phyloP scores from a whole-genome alignment of 768 basidiomycete species.

The Lyophyllum semitale region DNA sequence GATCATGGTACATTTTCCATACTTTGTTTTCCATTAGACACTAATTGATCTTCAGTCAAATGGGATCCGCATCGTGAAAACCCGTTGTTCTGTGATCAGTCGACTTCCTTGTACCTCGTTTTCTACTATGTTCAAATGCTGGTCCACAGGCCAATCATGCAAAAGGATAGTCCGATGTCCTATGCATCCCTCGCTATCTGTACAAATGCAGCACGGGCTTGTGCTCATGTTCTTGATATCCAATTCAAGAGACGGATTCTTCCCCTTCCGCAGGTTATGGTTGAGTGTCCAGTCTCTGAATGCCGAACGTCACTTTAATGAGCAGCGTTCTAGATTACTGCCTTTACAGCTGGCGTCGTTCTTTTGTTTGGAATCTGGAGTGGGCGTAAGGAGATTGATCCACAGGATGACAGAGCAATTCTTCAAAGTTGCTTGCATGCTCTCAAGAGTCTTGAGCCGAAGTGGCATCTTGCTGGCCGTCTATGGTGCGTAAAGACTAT shows the following conservation, averaged over 20 bases:
- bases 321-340: slow-evolving; percentile 30
- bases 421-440: slow-evolving; percentile 54
- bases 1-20: slow-evolving; percentile 44
- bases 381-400: slow-evolving; percentile 40
- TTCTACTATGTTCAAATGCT: slow-evolving; percentile 68
- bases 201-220: slow-evolving; percentile 72
- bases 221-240: slow-evolving; percentile 66
- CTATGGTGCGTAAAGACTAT: slow-evolving; percentile 26
- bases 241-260: slow-evolving; percentile 36
- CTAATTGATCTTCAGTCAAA: slow-evolving; percentile 33
- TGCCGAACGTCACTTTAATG: not conserved
- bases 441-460: slow-evolving; percentile 36
- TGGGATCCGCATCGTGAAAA: slow-evolving; percentile 51
- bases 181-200: slow-evolving; percentile 68
- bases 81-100: slow-evolving; percentile 53
- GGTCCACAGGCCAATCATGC: slow-evolving; percentile 70
- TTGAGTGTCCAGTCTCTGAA: slow-evolving; percentile 11
- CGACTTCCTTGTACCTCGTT: slow-evolving; percentile 48
- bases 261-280: slow-evolving; percentile 32
- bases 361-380: slow-evolving; percentile 61
- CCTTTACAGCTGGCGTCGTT: slow-evolving; percentile 45
- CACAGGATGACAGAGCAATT: slow-evolving; percentile 46
- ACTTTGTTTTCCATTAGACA: not conserved
- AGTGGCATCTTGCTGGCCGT: slow-evolving; percentile 42
- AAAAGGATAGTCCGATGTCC: slow-evolving; percentile 38